These are phyloP conservation scores for Elsinoe ampelina DNA, from an alignment of 2,329 filamentous ascomycete species.

Conservation along the genomic window DNA sequence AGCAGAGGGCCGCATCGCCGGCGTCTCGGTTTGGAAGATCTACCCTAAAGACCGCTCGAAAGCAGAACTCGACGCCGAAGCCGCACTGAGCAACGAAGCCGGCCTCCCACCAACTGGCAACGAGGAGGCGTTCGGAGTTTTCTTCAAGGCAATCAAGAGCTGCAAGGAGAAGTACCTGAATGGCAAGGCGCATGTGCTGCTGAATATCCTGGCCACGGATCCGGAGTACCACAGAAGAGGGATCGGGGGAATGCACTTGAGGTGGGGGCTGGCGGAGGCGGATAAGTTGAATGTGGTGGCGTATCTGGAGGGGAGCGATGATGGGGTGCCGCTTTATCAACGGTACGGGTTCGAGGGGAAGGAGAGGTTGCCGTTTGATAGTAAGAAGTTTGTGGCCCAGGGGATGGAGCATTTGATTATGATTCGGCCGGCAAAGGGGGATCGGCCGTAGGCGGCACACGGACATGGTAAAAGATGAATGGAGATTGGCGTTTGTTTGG, in stretches of 20 bases:
- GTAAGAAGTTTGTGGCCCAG: slow-evolving; percentile 22
- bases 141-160: slow-evolving; percentile 16
- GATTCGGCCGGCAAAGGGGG: slow-evolving; percentile 17
- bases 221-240: slow-evolving; percentile 35
- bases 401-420: slow-evolving; percentile 27
- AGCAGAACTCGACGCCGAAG: slow-evolving; percentile 21
- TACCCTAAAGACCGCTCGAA: slow-evolving; percentile 21
- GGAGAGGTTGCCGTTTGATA: slow-evolving; percentile 25
- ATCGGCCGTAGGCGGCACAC: background rate
- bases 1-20: slow-evolving; percentile 19
- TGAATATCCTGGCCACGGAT: slow-evolving; percentile 30
- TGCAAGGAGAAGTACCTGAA: slow-evolving; percentile 22
- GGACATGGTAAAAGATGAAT: background rate
- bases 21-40: slow-evolving; percentile 26
- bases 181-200: slow-evolving; percentile 17
- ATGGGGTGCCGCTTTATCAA: slow-evolving; percentile 28
- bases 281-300: slow-evolving; percentile 31
- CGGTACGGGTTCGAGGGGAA: slow-evolving; percentile 24
- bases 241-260: slow-evolving; percentile 33
- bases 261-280: slow-evolving; percentile 33
- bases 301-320: slow-evolving; percentile 35
- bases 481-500: background rate
- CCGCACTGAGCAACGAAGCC: slow-evolving; percentile 14
- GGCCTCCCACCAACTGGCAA: slow-evolving; percentile 18
- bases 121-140: slow-evolving; percentile 18